Evolutionary conservation across 2,329 filamentous ascomycete species (phyloP).

Genomic region (Sporothrix protearum): DNA sequence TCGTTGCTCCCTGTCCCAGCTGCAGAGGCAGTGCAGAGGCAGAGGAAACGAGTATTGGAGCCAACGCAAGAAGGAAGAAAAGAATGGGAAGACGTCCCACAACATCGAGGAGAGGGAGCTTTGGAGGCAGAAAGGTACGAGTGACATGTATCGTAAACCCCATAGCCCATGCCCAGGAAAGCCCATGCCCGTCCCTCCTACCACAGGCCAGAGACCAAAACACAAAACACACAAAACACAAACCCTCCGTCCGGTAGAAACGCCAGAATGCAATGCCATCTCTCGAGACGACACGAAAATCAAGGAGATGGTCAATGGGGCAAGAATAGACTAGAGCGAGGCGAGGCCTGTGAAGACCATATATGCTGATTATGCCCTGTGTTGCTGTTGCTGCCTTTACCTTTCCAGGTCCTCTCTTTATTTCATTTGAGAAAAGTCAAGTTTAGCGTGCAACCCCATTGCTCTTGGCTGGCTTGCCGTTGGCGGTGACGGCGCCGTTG

Average conservation of each 20-base stretch:
- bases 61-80: neutral
- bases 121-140: neutral
- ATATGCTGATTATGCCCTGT: neutral
- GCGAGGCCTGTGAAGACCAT: neutral
- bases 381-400: neutral
- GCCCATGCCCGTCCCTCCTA: neutral
- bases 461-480: constrained; percentile 25
- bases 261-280: constrained; percentile 24
- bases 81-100: neutral
- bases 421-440: neutral
- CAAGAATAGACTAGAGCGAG: neutral
- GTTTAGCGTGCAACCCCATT: constrained; percentile 13
- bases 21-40: neutral
- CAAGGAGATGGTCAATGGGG: neutral
- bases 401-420: neutral
- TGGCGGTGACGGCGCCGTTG: constrained; percentile 32
- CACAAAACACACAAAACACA: constrained; percentile 11
- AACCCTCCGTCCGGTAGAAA: constrained; percentile 17
- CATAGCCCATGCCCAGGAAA: neutral
- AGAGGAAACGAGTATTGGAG: neutral
- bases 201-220: neutral
- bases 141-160: neutral
- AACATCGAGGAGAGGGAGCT: constrained; percentile 11
- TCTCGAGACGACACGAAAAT: neutral
- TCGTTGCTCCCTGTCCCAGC: neutral